Percentiles rank a stretch among this genome's conserved stretches.
These are phyloP conservation scores for Acmispon strigosus DNA, from an alignment of 306 rosid genomes.

Conservation along the genomic window DNA sequence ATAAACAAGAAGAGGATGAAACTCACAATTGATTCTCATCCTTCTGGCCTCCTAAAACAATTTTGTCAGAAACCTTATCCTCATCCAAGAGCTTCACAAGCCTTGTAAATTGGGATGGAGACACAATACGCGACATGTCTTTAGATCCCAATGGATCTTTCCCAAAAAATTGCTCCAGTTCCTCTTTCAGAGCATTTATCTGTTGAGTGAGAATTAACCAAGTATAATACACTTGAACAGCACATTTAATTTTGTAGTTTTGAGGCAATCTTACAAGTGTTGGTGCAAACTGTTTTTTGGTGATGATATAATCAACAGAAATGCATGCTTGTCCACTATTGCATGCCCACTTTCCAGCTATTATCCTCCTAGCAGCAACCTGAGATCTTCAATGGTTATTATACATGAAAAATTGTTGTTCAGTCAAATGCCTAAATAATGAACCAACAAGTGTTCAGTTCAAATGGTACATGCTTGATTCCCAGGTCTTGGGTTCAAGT, in stretches of 20 bases:
- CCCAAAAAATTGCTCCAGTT: slow-evolving; percentile 41
- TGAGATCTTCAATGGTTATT: slow-evolving; percentile 12
- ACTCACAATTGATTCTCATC: slow-evolving; percentile 46
- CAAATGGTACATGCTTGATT: too few species aligned
- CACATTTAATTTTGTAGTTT: background rate
- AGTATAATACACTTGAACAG: background rate
- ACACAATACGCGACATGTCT: slow-evolving; percentile 48
- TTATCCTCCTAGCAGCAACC: slow-evolving; percentile 52
- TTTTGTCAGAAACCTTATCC: slow-evolving; percentile 40
- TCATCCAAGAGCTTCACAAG: slow-evolving; percentile 44
- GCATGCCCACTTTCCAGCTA: slow-evolving; percentile 58
- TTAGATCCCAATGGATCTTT: slow-evolving; percentile 34
- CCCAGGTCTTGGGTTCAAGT: too few species aligned
- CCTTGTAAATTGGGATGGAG: slow-evolving; percentile 39
- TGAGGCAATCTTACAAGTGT: slow-evolving; percentile 35
- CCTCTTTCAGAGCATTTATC: slow-evolving; percentile 39
- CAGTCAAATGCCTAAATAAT: background rate
- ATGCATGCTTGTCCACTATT: slow-evolving; percentile 64
- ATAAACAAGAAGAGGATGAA: background rate
- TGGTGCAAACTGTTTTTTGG: slow-evolving; percentile 48
- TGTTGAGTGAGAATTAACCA: slow-evolving; percentile 14
- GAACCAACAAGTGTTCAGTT: background rate
- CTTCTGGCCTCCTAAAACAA: slow-evolving; percentile 55
- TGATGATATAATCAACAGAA: slow-evolving; percentile 52
- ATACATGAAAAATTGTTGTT: background rate